Conservation (phyloP, 805 yeast genomes). For the Priceomyces haplophilus region DNA sequence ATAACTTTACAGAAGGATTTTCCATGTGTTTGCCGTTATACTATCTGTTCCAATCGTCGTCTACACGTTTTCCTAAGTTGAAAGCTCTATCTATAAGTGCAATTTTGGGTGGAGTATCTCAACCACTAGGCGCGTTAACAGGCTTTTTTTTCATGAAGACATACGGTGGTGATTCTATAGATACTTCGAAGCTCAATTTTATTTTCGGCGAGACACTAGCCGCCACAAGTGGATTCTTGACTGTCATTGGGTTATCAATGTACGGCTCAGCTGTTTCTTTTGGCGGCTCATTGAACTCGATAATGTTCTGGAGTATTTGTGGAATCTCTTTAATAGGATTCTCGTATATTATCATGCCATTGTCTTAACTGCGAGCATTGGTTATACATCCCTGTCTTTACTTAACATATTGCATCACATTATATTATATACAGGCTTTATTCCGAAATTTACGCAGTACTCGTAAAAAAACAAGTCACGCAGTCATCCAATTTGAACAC, state of each 20-base stretch:
- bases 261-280: constrained; percentile 77
- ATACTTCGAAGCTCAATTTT: constrained; percentile 31
- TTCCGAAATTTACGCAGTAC: neutral
- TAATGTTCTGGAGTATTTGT: constrained; percentile 54
- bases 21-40: constrained; percentile 89
- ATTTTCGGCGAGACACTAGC: constrained; percentile 65
- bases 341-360: constrained; percentile 19
- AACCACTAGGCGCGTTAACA: constrained; percentile 82
- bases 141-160: constrained; percentile 52
- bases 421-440: too few species aligned
- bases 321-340: constrained; percentile 60
- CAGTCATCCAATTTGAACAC: neutral
- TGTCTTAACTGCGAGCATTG: neutral
- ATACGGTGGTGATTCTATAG: constrained; percentile 24
- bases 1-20: constrained; percentile 92
- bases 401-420: too few species aligned
- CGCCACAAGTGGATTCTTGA: constrained; percentile 78
- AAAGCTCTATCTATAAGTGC: constrained; percentile 67
- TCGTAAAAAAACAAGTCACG: constrained; percentile 1
- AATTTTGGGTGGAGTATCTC: constrained; percentile 76
- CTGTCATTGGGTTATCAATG: constrained; percentile 83
- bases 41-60: constrained; percentile 53
- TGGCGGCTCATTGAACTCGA: constrained; percentile 65
- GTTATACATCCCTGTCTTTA: too few species aligned
- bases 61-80: constrained; percentile 42